phyloP scores from a whole-genome alignment of 345 rosid genomes.

The Lenwebbia sp. region DNA sequence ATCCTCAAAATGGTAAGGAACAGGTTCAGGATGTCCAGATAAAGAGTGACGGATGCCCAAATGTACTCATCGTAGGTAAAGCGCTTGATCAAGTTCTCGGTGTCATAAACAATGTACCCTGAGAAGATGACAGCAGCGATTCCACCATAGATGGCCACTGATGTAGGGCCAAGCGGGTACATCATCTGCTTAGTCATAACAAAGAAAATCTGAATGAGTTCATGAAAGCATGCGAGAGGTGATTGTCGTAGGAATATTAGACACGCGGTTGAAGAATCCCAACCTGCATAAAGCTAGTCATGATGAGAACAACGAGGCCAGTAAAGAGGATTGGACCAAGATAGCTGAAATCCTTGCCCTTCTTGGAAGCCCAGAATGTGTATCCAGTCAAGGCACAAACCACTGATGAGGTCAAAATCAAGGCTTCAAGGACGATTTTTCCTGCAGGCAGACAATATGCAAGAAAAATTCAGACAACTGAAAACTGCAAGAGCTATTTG shows the following conservation, averaged over 20 bases:
- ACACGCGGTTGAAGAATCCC: background rate
- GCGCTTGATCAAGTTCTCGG: conserved; percentile 86
- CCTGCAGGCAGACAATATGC: conserved; percentile 33
- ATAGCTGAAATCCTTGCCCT: conserved; percentile 87
- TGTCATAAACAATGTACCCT: conserved; percentile 85
- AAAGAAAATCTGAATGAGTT: background rate
- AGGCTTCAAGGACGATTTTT: conserved; percentile 85
- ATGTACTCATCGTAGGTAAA: conserved; percentile 90
- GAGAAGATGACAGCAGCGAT: conserved; percentile 79
- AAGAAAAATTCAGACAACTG: background rate
- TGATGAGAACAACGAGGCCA: conserved; percentile 56
- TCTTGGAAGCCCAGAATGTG: conserved; percentile 98
- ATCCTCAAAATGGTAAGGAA: conserved; percentile 83
- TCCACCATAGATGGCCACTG: conserved; percentile 70
- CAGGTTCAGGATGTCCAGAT: conserved; percentile 84
- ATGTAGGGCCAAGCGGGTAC: conserved; percentile 81
- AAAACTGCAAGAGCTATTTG: background rate
- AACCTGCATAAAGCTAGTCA: conserved; percentile 88
- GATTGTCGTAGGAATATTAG: background rate
- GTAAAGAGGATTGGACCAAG: conserved; percentile 91
- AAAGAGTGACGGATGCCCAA: conserved; percentile 77
- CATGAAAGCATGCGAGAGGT: background rate
- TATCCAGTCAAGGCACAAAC: conserved; percentile 75
- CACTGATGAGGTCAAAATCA: conserved; percentile 77
- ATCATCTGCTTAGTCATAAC: conserved; percentile 37